These are phyloP conservation scores for Chlorella sorokiniana DNA, from an alignment of 139 green algal species.

Conservation along the genomic window DNA sequence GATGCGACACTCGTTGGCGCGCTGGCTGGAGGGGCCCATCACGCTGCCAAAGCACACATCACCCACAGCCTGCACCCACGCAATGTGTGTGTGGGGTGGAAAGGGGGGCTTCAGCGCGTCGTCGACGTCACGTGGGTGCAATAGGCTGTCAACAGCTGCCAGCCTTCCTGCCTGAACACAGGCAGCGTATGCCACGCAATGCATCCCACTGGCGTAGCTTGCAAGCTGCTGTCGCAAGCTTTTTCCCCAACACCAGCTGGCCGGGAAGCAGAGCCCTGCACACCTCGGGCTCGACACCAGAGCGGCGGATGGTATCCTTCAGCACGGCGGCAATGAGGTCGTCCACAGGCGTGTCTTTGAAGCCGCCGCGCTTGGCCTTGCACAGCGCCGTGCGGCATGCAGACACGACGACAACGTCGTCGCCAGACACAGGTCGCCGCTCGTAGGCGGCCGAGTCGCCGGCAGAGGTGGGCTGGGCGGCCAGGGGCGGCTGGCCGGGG, in stretches of 20 bases:
- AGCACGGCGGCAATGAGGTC: conserved; percentile 90
- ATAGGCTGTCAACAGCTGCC: no score
- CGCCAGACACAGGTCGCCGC: conserved; percentile 53
- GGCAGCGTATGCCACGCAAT: no score
- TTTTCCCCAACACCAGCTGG: not conserved
- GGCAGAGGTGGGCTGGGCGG: conserved; percentile 58
- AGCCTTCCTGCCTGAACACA: no score
- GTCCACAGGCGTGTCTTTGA: conserved; percentile 91
- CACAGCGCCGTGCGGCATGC: conserved; percentile 89
- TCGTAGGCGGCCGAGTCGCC: conserved; percentile 88
- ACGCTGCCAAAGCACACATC: conserved; percentile 97
- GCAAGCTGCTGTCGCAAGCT: not conserved
- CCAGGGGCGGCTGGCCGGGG: not conserved
- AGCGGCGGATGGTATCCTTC: conserved; percentile 77
- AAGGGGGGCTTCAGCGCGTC: no score
- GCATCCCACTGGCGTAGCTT: no score
- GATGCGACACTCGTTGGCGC: conserved; percentile 96
- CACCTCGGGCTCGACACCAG: conserved; percentile 71
- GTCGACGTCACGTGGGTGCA: no score
- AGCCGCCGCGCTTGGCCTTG: conserved; percentile 87
- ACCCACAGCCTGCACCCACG: conserved; percentile 85
- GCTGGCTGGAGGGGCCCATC: conserved; percentile 89
- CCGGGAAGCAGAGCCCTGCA: no score
- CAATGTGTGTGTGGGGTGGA: no score
- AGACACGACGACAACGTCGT: conserved; percentile 93